phyloP scores from a whole-genome alignment of 805 yeast species.

The Candida gorgasii region DNA sequence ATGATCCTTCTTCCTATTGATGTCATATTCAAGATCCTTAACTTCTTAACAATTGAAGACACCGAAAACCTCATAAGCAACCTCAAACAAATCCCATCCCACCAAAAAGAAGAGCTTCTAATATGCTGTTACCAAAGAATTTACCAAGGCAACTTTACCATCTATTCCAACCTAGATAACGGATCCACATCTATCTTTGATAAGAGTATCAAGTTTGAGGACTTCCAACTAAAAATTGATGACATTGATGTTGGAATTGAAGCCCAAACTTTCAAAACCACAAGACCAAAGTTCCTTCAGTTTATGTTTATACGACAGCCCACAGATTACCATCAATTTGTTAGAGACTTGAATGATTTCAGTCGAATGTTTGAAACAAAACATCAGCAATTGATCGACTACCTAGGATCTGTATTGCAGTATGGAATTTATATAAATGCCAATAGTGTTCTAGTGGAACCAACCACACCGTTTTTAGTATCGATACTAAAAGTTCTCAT shows the following conservation, averaged over 20 bases:
- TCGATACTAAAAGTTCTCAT: conserved; percentile 29
- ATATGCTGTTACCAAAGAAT: conserved; percentile 21
- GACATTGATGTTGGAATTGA: too few species aligned
- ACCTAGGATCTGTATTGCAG: conserved; percentile 20
- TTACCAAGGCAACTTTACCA: conserved; percentile 19
- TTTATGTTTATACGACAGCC: conserved; percentile 23
- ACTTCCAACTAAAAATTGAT: conserved; percentile 17
- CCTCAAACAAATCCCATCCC: background rate
- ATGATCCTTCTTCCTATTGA: conserved; percentile 10
- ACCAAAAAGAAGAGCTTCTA: conserved; percentile 8
- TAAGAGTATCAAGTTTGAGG: conserved; percentile 15
- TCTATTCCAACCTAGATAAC: conserved; percentile 14
- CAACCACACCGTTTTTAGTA: conserved; percentile 33
- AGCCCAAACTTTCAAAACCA: conserved; percentile 16
- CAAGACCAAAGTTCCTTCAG: conserved; percentile 23
- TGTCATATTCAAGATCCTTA: conserved; percentile 8
- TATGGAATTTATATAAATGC: conserved; percentile 29
- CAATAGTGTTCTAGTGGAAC: conserved; percentile 25
- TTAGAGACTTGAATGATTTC: conserved; percentile 22
- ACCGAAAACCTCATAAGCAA: conserved; percentile 10
- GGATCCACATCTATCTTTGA: conserved; percentile 11
- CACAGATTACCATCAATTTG: conserved; percentile 24
- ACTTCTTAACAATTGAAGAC: conserved; percentile 11
- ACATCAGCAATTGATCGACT: conserved; percentile 13
- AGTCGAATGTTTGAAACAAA: conserved; percentile 19